Evolutionary conservation across 176 grass and related monocot genomes (phyloP), one percentile per base, ranked within the genome.

Genomic region (Paspalum vaginatum): DNA sequence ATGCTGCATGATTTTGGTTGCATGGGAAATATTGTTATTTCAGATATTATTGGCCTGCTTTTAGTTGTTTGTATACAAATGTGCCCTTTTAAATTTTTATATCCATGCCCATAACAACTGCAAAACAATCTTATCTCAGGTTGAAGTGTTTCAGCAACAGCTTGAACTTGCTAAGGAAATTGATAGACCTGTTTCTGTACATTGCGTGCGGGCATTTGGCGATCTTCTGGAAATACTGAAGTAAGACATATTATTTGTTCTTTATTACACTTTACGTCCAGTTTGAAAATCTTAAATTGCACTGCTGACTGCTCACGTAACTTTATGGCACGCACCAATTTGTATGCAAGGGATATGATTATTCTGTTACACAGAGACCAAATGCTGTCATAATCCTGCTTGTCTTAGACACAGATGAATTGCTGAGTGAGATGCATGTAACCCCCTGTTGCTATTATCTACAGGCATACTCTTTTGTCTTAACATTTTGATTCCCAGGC

Each of bases 141-240:
- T 91, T 75, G 88, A 98, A 83, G 89, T 94, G 50, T 98, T 98
- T 27, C 59, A 72, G 61, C 18, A 51, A 83, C 90, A 92, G 83
- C 88, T 94, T n/a, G 69, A 92, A 86, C 89, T 98, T 80, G 90
- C 95, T 63, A 98, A 94, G 81, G 92, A 98, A 53, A 81, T 91
- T 81, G 62, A 87, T 22, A 92, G 79, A 82, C 92, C 95, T 58
- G 89, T 97, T 85, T 94, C 87, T 64, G 85, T 94, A 59, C 92
- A 98, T 82, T 98, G 95, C 72, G 95, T 92, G 21, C 89, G 88
- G 32, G 92, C 95, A 65, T 92, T 91, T 77, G 92, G 92, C 32
- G 89, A 94, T 93, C 87, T 98, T 76, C 64, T 92, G 37, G 85
- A 94, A 83, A 89, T 94, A 80, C 64, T 98, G 70, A 90, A 86